Conservation (phyloP, 2,329 filamentous ascomycete genomes). For the Diplodia mutila region DNA sequence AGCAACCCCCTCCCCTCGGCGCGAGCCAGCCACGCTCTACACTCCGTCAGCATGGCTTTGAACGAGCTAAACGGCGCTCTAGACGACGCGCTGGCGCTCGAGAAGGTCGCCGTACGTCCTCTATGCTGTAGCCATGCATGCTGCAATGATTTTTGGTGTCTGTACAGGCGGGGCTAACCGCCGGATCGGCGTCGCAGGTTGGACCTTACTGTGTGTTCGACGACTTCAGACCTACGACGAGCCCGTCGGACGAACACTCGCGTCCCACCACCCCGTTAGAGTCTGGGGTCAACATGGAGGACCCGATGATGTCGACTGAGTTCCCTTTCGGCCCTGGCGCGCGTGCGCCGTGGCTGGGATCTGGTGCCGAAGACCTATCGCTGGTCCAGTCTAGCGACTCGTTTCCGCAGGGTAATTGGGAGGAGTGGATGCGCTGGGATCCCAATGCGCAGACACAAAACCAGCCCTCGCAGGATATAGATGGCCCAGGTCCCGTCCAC, state of each 20-base stretch:
- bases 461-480: slow-evolving; percentile 26
- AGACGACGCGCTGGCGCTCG: slow-evolving; percentile 43
- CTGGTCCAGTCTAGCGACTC: slow-evolving; percentile 37
- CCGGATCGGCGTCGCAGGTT: slow-evolving; percentile 34
- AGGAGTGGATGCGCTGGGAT: slow-evolving; percentile 55
- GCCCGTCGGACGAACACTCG: slow-evolving; percentile 23
- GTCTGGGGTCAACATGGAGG: slow-evolving; percentile 37
- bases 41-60: slow-evolving; percentile 30
- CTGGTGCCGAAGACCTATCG: slow-evolving; percentile 39
- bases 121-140: background rate
- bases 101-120: slow-evolving; percentile 44
- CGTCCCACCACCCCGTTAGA: slow-evolving; percentile 17
- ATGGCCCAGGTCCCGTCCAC: slow-evolving; percentile 36
- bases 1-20: slow-evolving; percentile 13
- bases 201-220: slow-evolving; percentile 46
- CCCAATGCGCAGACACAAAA: slow-evolving; percentile 40
- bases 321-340: slow-evolving; percentile 37
- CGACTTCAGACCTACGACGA: slow-evolving; percentile 36
- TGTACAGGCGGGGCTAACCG: slow-evolving; percentile 35
- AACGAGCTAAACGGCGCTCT: slow-evolving; percentile 34
- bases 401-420: slow-evolving; percentile 46
- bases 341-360: slow-evolving; percentile 40
- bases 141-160: background rate
- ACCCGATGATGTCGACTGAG: slow-evolving; percentile 40
- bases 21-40: slow-evolving; percentile 14